Evolutionary conservation across 2,329 filamentous ascomycete genomes (phyloP), one percentile per base, ranked within the genome.

Genomic region (Aspergillus spinulosporus): DNA sequence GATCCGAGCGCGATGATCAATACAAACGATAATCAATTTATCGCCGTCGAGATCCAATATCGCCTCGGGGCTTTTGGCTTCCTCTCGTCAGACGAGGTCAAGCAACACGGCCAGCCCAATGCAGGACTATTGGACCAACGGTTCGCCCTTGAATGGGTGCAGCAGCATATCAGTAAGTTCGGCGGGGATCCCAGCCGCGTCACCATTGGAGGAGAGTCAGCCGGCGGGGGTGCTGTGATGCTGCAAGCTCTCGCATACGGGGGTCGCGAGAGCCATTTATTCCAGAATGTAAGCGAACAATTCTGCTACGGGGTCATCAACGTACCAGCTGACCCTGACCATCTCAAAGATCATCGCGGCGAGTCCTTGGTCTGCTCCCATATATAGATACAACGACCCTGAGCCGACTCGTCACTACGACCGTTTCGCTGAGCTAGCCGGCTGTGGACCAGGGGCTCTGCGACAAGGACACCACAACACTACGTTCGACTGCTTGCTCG

Each of bases 361-460:
- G 1, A 79, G 75, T 6, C 82, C 83, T 1, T 85, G 82, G 60
- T 73, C 83, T 7, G 80, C 82, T 0, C 78, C 79, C 52, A 80
- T 84, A 59, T 83, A 83, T 64, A 72, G 70, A 11, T 82, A 79
- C 62, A 72, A 78, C 49, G 78, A 77, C 12, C 72, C 69, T 34
- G 65, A 77, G 7, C 78, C 80, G 0, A 74, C 78, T 3, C 68
- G 75, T 14, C 64, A 74, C 4, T 84, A 82, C 61, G 72, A 78
- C 46, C 70, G 71, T 1, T 79, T 83, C 58, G 79, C 75, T 0
- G 60, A 62, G 3, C 57, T 67, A 6, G 76, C 72, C 0, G 76
- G 77, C 1, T 82, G 80, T 56, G 11, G 32, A 39, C 14, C 8
- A 3, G 6, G 32, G 11, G n/a, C 45, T 46, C 5, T 14, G 31